These are phyloP conservation scores for Climacium dendroides DNA, from an alignment of 225 moss, liverwort and hornwort species.

Conservation along the genomic window DNA sequence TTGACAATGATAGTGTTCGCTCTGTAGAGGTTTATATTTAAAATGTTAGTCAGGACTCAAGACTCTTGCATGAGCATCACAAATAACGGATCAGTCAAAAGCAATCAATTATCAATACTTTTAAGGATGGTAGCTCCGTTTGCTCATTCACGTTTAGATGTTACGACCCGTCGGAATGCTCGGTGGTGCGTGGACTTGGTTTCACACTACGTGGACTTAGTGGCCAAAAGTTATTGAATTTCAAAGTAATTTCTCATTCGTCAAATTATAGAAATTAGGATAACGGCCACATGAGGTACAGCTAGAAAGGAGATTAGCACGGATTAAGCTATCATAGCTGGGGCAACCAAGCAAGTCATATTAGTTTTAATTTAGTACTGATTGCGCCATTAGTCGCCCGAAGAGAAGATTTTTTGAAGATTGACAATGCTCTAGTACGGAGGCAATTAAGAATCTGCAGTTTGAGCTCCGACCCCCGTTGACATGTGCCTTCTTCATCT, in stretches of 20 bases:
- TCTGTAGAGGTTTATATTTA: neutral
- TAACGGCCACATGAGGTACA: neutral
- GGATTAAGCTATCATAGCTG: neutral
- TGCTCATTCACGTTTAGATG: neutral
- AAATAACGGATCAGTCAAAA: neutral
- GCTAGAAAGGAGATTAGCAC: neutral
- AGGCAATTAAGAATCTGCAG: neutral
- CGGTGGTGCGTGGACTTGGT: neutral
- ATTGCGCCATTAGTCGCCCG: neutral
- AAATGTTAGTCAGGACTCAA: neutral
- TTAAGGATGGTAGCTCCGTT: neutral
- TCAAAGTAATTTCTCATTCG: neutral
- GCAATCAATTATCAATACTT: neutral
- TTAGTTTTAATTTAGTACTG: neutral
- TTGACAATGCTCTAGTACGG: neutral
- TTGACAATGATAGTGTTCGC: neutral
- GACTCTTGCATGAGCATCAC: neutral
- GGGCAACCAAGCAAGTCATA: neutral
- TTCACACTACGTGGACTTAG: neutral
- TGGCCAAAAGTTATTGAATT: neutral
- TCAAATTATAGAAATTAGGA: neutral
- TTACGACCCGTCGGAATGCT: neutral
- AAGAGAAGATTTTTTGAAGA: neutral
- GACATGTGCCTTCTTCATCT: neutral
- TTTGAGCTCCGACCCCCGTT: neutral